Conservation (phyloP, 441 rosid species). For the Codiaeum variegatum region DNA sequence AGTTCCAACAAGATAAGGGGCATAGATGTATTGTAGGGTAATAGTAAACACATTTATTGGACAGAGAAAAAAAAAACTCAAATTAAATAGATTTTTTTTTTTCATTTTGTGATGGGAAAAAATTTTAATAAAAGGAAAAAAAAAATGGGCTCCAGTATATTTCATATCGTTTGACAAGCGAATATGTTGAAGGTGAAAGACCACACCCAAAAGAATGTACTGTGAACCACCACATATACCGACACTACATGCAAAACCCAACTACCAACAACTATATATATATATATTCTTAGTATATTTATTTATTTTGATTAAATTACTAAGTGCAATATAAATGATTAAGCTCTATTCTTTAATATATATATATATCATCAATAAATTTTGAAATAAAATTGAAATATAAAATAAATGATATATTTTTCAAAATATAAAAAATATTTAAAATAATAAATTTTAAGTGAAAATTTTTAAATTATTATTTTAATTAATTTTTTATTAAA, state of each 20-base stretch:
- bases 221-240: conserved; percentile 7
- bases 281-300: background rate
- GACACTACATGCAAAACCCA: conserved; percentile 17
- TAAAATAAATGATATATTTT: no score
- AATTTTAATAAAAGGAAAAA: background rate
- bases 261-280: conserved; percentile 11
- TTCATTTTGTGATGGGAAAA: background rate
- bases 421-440: no score
- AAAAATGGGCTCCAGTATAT: conserved; percentile 10
- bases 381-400: no score
- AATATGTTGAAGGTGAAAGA: conserved; percentile 25
- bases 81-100: background rate
- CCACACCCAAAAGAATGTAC: conserved; percentile 17
- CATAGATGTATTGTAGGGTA: conserved; percentile 4
- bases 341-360: no score
- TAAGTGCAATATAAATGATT: no score
- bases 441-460: no score
- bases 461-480: no score
- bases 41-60: conserved; percentile 10
- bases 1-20: conserved; percentile 19
- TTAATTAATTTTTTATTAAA: no score
- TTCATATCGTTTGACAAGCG: conserved; percentile 13
- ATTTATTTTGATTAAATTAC: no score
- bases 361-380: no score
- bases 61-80: conserved; percentile 2